Conservation (phyloP, 2,329 filamentous ascomycete genomes). For the Epichloe sp. region DNA sequence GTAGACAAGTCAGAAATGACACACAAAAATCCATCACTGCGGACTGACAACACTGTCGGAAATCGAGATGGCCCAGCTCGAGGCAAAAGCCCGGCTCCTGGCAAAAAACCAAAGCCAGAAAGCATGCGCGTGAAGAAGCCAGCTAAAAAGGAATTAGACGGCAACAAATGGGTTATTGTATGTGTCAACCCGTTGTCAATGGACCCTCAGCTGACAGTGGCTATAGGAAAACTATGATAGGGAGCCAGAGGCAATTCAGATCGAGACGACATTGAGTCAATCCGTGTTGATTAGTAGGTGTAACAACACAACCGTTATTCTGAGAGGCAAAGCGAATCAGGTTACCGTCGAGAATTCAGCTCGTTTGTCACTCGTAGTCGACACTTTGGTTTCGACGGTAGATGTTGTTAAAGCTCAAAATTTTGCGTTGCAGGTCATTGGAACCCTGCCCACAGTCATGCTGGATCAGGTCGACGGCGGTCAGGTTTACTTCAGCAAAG, state of each 20-base stretch:
- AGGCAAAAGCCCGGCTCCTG: constrained; percentile 76
- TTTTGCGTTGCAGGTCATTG: constrained; percentile 87
- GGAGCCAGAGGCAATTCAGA: constrained; percentile 56
- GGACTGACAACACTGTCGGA: constrained; percentile 58
- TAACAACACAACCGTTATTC: constrained; percentile 77
- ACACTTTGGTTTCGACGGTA: constrained; percentile 78
- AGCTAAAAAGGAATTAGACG: constrained; percentile 63
- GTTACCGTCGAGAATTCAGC: constrained; percentile 86
- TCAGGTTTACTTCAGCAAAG: constrained; percentile 71
- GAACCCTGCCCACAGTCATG: constrained; percentile 72
- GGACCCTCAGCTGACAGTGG: constrained; percentile 3
- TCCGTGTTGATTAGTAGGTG: constrained; percentile 87
- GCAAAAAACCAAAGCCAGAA: constrained; percentile 80
- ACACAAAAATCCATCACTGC: constrained; percentile 88
- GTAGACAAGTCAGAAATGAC: constrained; percentile 96
- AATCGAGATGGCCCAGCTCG: constrained; percentile 41
- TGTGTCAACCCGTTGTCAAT: constrained; percentile 14
- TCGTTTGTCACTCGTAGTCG: constrained; percentile 73
- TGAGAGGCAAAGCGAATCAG: constrained; percentile 93
- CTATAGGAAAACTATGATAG: constrained; percentile 80
- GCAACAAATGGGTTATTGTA: constrained; percentile 88
- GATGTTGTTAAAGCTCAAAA: constrained; percentile 93
- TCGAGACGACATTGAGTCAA: constrained; percentile 71
- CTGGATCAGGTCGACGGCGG: constrained; percentile 90
- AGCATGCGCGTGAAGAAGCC: constrained; percentile 77